phyloP scores from a whole-genome alignment of 805 yeast genomes.

The Starmerella sirachaensis region DNA sequence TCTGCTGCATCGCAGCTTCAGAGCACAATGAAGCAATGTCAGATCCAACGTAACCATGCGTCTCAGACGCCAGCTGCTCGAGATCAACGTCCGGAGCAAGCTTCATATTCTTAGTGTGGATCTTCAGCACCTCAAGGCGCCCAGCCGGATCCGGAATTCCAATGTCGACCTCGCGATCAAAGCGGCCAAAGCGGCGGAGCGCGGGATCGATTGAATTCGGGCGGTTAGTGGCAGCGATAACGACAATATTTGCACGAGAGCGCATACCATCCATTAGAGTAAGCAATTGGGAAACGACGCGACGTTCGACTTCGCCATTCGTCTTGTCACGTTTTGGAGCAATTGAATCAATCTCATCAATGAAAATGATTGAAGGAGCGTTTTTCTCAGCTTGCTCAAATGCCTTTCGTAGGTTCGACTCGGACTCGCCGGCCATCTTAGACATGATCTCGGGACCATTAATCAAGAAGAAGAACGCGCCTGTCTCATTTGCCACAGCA shows the following conservation, averaged over 20 bases:
- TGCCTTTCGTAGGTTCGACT: constrained; percentile 91
- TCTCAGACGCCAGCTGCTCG: constrained; percentile 90
- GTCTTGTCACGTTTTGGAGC: constrained; percentile 99
- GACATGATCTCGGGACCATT: constrained; percentile 99
- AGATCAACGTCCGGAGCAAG: constrained; percentile 88
- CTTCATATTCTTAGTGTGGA: constrained; percentile 98
- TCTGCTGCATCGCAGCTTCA: constrained; percentile 99
- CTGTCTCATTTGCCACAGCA: constrained; percentile 99
- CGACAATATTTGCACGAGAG: constrained; percentile 96
- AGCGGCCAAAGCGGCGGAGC: constrained; percentile 72
- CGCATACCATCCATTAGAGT: constrained; percentile 99
- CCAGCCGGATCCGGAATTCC: constrained; percentile 98
- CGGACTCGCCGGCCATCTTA: constrained; percentile 99
- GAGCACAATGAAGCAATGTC: constrained; percentile 97
- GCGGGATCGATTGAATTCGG: constrained; percentile 83
- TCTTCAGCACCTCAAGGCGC: constrained; percentile 89
- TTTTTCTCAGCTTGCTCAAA: constrained; percentile 99
- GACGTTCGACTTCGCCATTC: constrained; percentile 98
- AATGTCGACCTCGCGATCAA: constrained; percentile 76
- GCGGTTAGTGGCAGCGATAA: constrained; percentile 92
- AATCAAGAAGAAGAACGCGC: constrained; percentile 94
- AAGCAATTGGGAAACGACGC: constrained; percentile 94
- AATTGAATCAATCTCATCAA: constrained; percentile 96
- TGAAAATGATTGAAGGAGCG: constrained; percentile 94
- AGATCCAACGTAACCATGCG: constrained; percentile 99